Conservation (phyloP, 805 yeast genomes). For the Debaryomyces hansenii region DNA sequence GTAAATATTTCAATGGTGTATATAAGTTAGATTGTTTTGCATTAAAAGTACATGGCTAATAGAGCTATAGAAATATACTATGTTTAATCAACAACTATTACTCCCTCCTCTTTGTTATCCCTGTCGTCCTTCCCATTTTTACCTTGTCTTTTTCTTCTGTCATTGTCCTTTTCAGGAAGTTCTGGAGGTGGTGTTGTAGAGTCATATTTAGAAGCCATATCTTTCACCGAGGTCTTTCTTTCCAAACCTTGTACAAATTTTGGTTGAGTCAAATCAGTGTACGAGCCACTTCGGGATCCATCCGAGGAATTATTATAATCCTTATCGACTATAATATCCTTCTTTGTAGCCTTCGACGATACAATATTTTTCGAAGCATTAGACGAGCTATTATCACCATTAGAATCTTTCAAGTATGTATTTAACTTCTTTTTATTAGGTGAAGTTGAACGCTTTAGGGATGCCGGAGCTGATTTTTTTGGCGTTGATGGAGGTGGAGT, state of each 20-base stretch:
- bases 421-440: slow-evolving; percentile 38
- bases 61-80: not conserved
- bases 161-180: not conserved
- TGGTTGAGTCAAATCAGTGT: slow-evolving; percentile 25
- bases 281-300: not conserved
- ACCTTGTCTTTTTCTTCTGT: not conserved
- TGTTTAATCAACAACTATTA: slow-evolving; percentile 7
- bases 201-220: slow-evolving; percentile 30
- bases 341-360: slow-evolving; percentile 8
- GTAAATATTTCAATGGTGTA: too few relatives aligned
- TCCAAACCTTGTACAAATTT: slow-evolving; percentile 26
- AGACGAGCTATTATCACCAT: not conserved
- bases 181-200: slow-evolving; percentile 3
- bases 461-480: slow-evolving; percentile 7
- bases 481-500: slow-evolving; percentile 22
- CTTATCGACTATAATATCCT: slow-evolving; percentile 24
- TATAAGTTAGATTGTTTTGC: not conserved
- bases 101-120: slow-evolving; percentile 1
- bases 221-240: slow-evolving; percentile 33
- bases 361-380: not conserved
- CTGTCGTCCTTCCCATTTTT: not conserved
- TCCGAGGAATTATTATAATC: not conserved
- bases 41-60: not conserved
- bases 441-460: slow-evolving; percentile 37
- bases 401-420: slow-evolving; percentile 9